Evolutionary conservation across 2,329 filamentous ascomycete genomes (phyloP).

Genomic region (Scedosporium apiospermum): DNA sequence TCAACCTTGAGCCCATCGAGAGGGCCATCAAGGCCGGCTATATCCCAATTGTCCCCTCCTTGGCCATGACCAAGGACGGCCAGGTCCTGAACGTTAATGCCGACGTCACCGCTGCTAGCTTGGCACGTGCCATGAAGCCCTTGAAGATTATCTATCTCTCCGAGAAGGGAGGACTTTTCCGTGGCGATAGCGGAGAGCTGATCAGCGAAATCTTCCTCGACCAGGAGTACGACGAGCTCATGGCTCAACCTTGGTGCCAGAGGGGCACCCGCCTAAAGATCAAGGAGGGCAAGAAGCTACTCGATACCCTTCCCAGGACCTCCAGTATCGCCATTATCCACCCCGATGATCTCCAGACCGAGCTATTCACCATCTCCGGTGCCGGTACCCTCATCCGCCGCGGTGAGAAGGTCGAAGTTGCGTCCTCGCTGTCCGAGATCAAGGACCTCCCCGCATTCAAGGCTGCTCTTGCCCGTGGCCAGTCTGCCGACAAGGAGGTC

Average conservation of each 20-base stretch:
- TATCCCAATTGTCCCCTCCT: constrained; percentile 87
- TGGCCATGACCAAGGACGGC: constrained; percentile 87
- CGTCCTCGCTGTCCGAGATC: constrained; percentile 63
- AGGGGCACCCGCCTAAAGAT: constrained; percentile 96
- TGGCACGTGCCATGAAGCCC: constrained; percentile 80
- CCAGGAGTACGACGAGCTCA: constrained; percentile 87
- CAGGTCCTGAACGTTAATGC: constrained; percentile 96
- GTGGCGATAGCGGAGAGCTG: constrained; percentile 87
- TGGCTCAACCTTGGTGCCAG: constrained; percentile 90
- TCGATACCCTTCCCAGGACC: constrained; percentile 79
- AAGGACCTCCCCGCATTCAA: constrained; percentile 69
- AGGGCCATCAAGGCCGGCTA: constrained; percentile 84
- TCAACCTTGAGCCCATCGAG: constrained; percentile 86
- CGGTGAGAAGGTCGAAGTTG: constrained; percentile 78
- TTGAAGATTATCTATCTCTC: constrained; percentile 98
- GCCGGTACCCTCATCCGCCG: constrained; percentile 87
- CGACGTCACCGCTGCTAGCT: constrained; percentile 88
- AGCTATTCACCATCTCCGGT: constrained; percentile 91
- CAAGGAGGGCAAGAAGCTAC: constrained; percentile 88
- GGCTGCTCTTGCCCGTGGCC: constrained; percentile 70
- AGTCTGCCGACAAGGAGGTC: constrained; percentile 64
- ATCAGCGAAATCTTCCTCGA: constrained; percentile 97
- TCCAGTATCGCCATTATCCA: constrained; percentile 97
- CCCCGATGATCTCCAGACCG: constrained; percentile 89
- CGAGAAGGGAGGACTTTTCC: constrained; percentile 93